Evolutionary conservation across 1,284 basidiomycete species (phyloP).

Genomic region (Nidula niveotomentosa): DNA sequence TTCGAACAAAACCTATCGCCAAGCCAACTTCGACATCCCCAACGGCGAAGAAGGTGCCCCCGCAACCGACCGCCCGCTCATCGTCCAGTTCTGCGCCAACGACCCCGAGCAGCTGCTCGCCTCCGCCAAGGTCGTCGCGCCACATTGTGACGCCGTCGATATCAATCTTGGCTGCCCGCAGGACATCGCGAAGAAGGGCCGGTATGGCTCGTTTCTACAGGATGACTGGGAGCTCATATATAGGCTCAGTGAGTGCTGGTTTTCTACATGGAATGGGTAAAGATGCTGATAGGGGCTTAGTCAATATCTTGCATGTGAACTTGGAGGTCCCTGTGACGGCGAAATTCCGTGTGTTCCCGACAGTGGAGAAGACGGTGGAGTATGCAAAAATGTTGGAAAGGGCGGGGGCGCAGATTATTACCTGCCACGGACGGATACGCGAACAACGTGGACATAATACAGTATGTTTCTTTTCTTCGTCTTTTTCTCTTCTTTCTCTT

Average conservation of each 20-base stretch:
- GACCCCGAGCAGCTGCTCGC: neutral
- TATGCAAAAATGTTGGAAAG: slow-evolving; percentile 95
- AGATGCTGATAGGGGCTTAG: slow-evolving; percentile 33
- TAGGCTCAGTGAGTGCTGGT: slow-evolving; percentile 64
- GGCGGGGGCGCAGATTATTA: slow-evolving; percentile 94
- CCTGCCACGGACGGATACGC: slow-evolving; percentile 89
- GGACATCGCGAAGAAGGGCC: slow-evolving; percentile 87
- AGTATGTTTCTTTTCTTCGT: slow-evolving; percentile 30
- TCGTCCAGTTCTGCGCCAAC: neutral
- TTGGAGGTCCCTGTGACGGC: slow-evolving; percentile 91
- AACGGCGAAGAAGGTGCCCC: neutral
- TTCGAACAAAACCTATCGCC: neutral
- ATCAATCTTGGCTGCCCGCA: slow-evolving; percentile 69
- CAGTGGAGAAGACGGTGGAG: slow-evolving; percentile 83
- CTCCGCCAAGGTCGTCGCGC: neutral
- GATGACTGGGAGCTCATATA: slow-evolving; percentile 93
- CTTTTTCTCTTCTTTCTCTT: neutral
- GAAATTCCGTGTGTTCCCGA: slow-evolving; percentile 93
- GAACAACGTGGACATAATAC: slow-evolving; percentile 88
- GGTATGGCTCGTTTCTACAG: slow-evolving; percentile 90
- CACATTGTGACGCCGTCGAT: neutral
- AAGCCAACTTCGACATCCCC: neutral
- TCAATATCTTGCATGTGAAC: slow-evolving; percentile 83
- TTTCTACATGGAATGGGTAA: neutral
- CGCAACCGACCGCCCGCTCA: neutral